Evolutionary conservation across 345 rosid species (phyloP), one percentile per base, ranked within the genome.

Genomic region (Pistacia integerrima): DNA sequence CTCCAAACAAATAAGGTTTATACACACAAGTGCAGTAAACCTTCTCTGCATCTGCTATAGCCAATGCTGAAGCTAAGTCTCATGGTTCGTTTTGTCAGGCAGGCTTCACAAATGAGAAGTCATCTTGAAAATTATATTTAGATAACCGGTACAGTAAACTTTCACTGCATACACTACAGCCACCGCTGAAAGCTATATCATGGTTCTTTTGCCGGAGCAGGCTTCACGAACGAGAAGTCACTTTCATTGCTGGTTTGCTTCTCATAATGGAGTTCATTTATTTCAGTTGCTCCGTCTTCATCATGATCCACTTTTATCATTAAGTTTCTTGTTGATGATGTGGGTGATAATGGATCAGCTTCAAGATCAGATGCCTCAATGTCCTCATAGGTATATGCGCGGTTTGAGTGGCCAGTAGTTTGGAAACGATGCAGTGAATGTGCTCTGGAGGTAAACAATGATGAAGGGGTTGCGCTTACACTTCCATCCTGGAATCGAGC

Each of bases 401-500:
- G 89, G 70, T 84, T 74, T 4, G 95, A 87, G 86, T 94, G 98
- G 7, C 97, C 94, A 0, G 97, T 92, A 25, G 98, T 94, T 76
- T 87, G 87, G 87, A 68, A 87, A 11, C 99, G 93, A 46, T 83
- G 95, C 77, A 96, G 77, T 41, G 85, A 54, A 36, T 74, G 85
- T 0, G 84, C 78, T 1, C 81, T 73, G 0, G 93, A 49, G 1
- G 88, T 60, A 68, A 76, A 76, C 25, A 80, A 49, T 6, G 88
- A 80, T 60, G 89, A 78, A 2, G 79, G 80, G 64, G 71, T 81
- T 20, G 91, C 85, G 70, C 87, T 85, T 52, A 78, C 77, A 69
- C 80, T 88, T 80, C 81, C 90, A 16, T 94, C 95, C 3, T 88
- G 81, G 35, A 81, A 84, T 73, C 66, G 62, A 17, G 88, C 18